Percentiles rank a stretch among this genome's conserved stretches.
Conservation (phyloP, 768 basidiomycete genomes). For the Macrolepiota dolichaula region DNA sequence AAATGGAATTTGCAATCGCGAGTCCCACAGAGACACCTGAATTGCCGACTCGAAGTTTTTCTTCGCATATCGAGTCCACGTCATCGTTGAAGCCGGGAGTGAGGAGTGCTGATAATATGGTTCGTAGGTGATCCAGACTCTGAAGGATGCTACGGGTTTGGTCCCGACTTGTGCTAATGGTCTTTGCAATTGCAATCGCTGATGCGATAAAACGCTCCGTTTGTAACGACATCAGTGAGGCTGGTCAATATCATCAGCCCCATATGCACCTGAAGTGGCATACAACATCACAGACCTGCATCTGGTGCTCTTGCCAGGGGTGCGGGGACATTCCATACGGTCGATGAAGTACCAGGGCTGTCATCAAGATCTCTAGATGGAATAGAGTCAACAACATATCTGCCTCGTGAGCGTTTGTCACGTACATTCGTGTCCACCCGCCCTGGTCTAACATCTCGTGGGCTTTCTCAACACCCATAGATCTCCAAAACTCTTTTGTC, state of each 20-base stretch:
- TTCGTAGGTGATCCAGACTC: slow-evolving; percentile 52
- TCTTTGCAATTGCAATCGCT: slow-evolving; percentile 46
- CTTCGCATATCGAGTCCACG: slow-evolving; percentile 66
- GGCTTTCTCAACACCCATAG: slow-evolving; percentile 73
- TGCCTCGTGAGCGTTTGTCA: background rate
- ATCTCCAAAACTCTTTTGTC: slow-evolving; percentile 81
- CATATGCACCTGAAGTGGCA: background rate
- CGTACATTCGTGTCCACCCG: slow-evolving; percentile 74
- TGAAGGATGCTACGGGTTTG: slow-evolving; percentile 38
- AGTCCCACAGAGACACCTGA: slow-evolving; percentile 43
- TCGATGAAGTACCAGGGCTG: slow-evolving; percentile 19
- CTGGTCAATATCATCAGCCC: slow-evolving; percentile 24
- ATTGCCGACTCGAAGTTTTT: slow-evolving; percentile 46
- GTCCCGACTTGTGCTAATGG: slow-evolving; percentile 43
- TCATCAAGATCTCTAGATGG: slow-evolving; percentile 18
- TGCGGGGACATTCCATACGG: slow-evolving; percentile 23
- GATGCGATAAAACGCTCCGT: slow-evolving; percentile 51
- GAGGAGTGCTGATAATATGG: slow-evolving; percentile 59
- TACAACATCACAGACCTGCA: slow-evolving; percentile 18
- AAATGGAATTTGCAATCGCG: slow-evolving; percentile 43
- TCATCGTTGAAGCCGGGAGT: slow-evolving; percentile 68
- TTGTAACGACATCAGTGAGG: slow-evolving; percentile 45
- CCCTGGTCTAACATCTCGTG: slow-evolving; percentile 69
- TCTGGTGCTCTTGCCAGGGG: slow-evolving; percentile 14
- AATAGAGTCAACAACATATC: background rate